A percentile compares a stretch with the other conserved stretches of the same genome.
These are phyloP conservation scores for Erysimum cheiri DNA, from an alignment of 441 rosid genomes.

Conservation along the genomic window DNA sequence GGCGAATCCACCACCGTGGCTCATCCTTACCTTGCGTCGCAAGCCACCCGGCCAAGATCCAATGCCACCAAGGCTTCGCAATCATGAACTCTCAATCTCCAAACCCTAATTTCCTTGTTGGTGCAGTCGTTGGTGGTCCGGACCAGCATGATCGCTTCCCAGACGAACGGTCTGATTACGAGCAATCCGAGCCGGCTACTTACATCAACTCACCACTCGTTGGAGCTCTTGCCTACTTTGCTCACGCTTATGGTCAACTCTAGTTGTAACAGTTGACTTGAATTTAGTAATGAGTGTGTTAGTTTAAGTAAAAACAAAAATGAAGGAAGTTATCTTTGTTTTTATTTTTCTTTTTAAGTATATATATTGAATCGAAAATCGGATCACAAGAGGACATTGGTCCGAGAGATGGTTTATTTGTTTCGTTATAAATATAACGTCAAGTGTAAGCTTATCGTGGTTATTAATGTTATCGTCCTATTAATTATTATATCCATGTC, in stretches of 20 bases:
- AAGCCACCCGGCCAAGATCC: conserved; percentile 63
- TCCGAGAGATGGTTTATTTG: conserved; percentile 31
- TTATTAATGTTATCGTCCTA: conserved; percentile 33
- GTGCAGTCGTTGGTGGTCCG: conserved; percentile 80
- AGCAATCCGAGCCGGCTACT: conserved; percentile 78
- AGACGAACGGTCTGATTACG: conserved; percentile 66
- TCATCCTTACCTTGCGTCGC: conserved; percentile 67
- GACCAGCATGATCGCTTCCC: conserved; percentile 66
- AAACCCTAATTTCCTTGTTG: conserved; percentile 67
- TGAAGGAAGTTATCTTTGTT: conserved; percentile 31
- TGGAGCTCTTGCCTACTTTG: conserved; percentile 66
- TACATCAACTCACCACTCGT: conserved; percentile 76
- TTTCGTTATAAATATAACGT: conserved; percentile 33
- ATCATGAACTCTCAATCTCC: conserved; percentile 63
- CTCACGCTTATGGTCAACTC: conserved; percentile 81
- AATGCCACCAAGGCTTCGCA: conserved; percentile 62
- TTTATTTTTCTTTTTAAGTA: conserved; percentile 16
- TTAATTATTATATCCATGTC: conserved; percentile 9
- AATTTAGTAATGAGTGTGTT: conserved; percentile 21
- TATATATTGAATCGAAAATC: conserved; percentile 21
- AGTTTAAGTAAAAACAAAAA: conserved; percentile 7
- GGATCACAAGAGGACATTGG: conserved; percentile 43
- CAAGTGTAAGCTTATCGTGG: conserved; percentile 34
- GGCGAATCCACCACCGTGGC: conserved; percentile 74
- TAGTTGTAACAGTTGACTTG: conserved; percentile 21